Percentiles rank a stretch among this genome's conserved stretches.
Conservation (phyloP, 2,329 filamentous ascomycete species). For the Cryoendolithus antarcticus region DNA sequence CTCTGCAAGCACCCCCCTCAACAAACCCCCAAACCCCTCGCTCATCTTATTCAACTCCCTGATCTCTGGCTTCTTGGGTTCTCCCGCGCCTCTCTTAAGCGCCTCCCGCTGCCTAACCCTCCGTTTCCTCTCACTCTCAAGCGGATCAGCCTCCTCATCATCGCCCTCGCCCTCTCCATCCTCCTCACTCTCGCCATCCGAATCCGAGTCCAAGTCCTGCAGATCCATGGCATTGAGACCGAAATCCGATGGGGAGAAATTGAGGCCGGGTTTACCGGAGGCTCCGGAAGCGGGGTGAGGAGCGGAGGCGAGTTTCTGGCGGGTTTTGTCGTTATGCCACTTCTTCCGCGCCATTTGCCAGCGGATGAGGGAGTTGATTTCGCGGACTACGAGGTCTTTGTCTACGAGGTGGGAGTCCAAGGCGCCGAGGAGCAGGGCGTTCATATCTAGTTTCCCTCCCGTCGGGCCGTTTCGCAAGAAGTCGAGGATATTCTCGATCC, state of each 20-base stretch:
- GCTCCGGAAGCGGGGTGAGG: constrained; percentile 40
- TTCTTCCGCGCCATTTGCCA: constrained; percentile 96
- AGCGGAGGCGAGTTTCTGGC: constrained; percentile 89
- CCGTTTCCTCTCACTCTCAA: constrained; percentile 71
- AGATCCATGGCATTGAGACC: constrained; percentile 79
- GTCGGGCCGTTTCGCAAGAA: constrained; percentile 75
- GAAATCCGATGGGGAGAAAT: constrained; percentile 78
- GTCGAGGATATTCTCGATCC: constrained; percentile 90
- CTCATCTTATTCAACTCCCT: constrained; percentile 22
- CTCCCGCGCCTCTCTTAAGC: constrained; percentile 35
- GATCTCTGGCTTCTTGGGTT: constrained; percentile 25
- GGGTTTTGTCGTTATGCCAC: constrained; percentile 95
- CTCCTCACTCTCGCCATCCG: constrained; percentile 47
- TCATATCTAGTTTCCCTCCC: constrained; percentile 84
- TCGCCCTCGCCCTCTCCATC: constrained; percentile 49
- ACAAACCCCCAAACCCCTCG: constrained; percentile 23
- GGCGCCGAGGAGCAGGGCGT: constrained; percentile 77
- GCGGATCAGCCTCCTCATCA: constrained; percentile 63
- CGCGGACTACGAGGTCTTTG: constrained; percentile 56
- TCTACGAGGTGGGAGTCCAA: constrained; percentile 56
- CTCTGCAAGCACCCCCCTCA: constrained; percentile 23
- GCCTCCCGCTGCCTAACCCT: constrained; percentile 67
- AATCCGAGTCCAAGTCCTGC: constrained; percentile 66
- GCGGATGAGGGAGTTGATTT: constrained; percentile 74
- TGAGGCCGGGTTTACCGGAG: constrained; percentile 37